Base-by-base conservation (phyloP, 345 rosid genomes). In the Leavenworthia alabamica region DNA sequence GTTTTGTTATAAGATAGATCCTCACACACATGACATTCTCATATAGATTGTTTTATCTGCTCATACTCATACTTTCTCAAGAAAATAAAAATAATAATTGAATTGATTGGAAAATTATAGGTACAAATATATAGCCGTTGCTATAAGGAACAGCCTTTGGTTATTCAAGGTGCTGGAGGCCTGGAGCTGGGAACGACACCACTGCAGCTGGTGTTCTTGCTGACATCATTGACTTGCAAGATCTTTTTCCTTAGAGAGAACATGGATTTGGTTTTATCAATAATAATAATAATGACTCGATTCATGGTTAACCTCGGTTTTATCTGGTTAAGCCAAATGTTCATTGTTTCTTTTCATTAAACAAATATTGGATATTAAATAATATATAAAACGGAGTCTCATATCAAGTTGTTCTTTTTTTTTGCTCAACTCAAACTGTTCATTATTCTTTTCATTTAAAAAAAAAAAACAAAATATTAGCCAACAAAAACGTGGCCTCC, bases 141-240 rank as follows among this genome's bases (percentile, higher is more conserved):
- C 78, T 89, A 89, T 66, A 73, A 70, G 16, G 78, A 79, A 73
- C 86, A 83, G 63, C 95, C 96, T 2, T 60, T 89, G 68, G 98
- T 89, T 61, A 86, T 89, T 75, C 98, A 91, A 83, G 98, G 96
- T 26, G 96, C 96, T 1, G 98, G n/a, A n/a, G n/a, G n/a, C n/a
- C n/a, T n/a, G n/a, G 96, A 73, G 96, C 98, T 3, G 98, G 98
- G 11, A 92, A 92, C 33, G 96, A 89, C 53, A 89, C 93, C 0
- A 92, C 98, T 19, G 98, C 95, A 4, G 93, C 98, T 7, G 98
- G 96, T 32, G 88, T 86, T 54, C 95, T 91, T 28, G 88, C 96
- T 2, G 96, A 88, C 80, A 82, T 88, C 49, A 78, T 92, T 56
- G 98, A 89, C 63, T 45, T 92, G 66, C 96, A 89, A 76, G 96